Percentiles rank a stretch among this genome's conserved stretches.
These are phyloP conservation scores for Mortierella sp. DNA, from an alignment of 371 early-diverging fungal species.

Conservation along the genomic window DNA sequence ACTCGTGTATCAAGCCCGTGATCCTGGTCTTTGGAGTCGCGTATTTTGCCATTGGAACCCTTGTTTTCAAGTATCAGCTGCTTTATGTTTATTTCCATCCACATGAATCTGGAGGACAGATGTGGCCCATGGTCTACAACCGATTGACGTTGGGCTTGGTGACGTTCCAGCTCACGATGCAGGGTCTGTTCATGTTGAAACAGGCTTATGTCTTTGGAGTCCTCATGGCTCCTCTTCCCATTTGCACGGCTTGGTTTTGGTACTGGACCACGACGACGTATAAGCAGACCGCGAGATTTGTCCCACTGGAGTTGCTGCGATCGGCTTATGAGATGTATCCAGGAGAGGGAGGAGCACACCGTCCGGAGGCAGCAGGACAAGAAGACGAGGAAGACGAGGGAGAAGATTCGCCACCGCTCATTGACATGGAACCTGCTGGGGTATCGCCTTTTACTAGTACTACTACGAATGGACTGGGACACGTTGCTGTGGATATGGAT, in stretches of 20 bases:
- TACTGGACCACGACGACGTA: constrained; percentile 70
- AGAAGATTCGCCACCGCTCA: too few relatives aligned
- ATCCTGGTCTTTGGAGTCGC: constrained; percentile 84
- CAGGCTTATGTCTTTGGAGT: constrained; percentile 63
- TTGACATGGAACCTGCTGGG: too few relatives aligned
- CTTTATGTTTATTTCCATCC: constrained; percentile 87
- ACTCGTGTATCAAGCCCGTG: constrained; percentile 88
- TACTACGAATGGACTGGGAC: too few relatives aligned
- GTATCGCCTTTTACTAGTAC: too few relatives aligned
- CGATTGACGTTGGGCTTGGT: constrained; percentile 82
- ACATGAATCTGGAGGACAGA: constrained; percentile 86
- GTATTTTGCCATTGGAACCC: constrained; percentile 80
- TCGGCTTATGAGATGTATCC: background rate
- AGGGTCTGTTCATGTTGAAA: constrained; percentile 78
- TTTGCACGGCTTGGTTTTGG: constrained; percentile 67
- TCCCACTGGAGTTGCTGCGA: constrained; percentile 55
- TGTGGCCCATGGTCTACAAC: constrained; percentile 80
- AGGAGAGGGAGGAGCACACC: background rate
- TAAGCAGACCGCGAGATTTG: constrained; percentile 63
- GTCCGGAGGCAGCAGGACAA: background rate
- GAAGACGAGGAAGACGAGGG: too few relatives aligned
- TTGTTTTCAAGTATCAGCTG: constrained; percentile 85
- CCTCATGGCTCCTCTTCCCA: constrained; percentile 62
- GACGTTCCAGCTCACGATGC: constrained; percentile 89
- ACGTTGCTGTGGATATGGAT: too few relatives aligned